Evolutionary conservation across 139 green algal species (phyloP).

Genomic region (Astrephomene gubernaculifera): DNA sequence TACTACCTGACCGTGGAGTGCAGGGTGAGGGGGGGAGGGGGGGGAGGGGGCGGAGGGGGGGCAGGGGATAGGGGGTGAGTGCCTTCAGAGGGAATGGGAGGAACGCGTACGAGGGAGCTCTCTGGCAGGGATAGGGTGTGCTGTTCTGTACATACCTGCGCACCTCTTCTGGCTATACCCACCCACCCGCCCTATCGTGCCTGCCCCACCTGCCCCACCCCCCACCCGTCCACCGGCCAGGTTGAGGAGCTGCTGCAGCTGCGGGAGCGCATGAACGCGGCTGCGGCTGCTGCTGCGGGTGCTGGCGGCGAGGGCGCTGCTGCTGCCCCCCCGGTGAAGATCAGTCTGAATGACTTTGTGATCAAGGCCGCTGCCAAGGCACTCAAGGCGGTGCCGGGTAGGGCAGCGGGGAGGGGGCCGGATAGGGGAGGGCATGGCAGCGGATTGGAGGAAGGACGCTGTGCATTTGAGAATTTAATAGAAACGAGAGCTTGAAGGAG

Average conservation of each 20-base stretch:
- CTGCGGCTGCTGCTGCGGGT: background rate
- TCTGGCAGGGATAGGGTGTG: too few species aligned
- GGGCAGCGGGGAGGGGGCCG: too few species aligned
- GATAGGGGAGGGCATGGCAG: too few species aligned
- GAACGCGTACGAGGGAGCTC: too few species aligned
- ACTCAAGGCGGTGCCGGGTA: constrained; percentile 81
- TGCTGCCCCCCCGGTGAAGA: constrained; percentile 66
- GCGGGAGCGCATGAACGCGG: constrained; percentile 72
- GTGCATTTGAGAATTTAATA: too few species aligned
- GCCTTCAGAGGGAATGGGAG: too few species aligned
- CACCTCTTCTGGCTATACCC: too few species aligned
- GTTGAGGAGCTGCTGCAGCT: constrained; percentile 77
- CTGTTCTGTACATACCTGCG: too few species aligned
- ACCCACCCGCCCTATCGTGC: too few species aligned
- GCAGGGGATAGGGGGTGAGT: too few species aligned
- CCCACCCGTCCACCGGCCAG: constrained; percentile 12
- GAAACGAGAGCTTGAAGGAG: too few species aligned
- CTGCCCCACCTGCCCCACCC: background rate
- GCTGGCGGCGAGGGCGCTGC: background rate
- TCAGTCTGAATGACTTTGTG: constrained; percentile 98
- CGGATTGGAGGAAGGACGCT: too few species aligned
- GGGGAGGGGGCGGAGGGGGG: background rate
- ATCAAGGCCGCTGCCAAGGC: constrained; percentile 93
- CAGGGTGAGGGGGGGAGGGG: constrained; percentile 37
- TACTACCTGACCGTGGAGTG: constrained; percentile 95